Base-by-base conservation (phyloP, 2,329 filamentous ascomycete species). In the Penicillium nordicum region DNA sequence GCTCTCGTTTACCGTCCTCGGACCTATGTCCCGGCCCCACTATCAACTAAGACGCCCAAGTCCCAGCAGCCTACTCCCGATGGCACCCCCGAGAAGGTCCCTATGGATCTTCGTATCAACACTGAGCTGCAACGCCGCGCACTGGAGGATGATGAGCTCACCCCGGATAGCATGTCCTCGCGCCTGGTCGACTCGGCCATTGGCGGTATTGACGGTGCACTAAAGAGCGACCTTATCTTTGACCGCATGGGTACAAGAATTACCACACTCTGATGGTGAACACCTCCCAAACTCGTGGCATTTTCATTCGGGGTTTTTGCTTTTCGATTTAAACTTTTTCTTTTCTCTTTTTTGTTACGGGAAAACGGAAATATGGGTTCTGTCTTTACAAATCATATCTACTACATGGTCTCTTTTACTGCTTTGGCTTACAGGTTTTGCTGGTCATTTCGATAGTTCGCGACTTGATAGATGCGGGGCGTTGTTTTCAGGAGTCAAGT, bases 131-230 rank as follows among this genome's bases (percentile, higher is more conserved):
- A 68, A 30, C 67, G 64, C 21, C 66, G 64, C 25, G 55, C 69
- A 1, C 61, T 73, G 50, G 71, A 74, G 16, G 77, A 77, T 1
- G 74, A 77, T 25, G 77, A 79, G 60, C 61, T 79, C 48, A 79
- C 77, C 5, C 77, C 77, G 0, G 77, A 79, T 57, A 79, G 76
- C 62, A 79, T 79, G 77, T 78, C 76, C 6, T 79, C 76, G 25
- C 74, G 77, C 27, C 67, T 79, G 61, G 67, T 76, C 6, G 77
- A 79, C 57, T 78, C 76, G 14, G 76, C 74, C 1, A 72, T 79
- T 46, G 68, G 67, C n/a, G 76, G 75, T 18, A 59, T 76, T 14
- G 74, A 77, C 46, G 69, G 73, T 27, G 70, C 72, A 11, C 60
- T 78, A 50, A 73, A 74, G 63, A 71, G 69, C 3, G 75, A 78